These are phyloP conservation scores for Quercus robur DNA, from an alignment of 306 rosid species.

Conservation along the genomic window DNA sequence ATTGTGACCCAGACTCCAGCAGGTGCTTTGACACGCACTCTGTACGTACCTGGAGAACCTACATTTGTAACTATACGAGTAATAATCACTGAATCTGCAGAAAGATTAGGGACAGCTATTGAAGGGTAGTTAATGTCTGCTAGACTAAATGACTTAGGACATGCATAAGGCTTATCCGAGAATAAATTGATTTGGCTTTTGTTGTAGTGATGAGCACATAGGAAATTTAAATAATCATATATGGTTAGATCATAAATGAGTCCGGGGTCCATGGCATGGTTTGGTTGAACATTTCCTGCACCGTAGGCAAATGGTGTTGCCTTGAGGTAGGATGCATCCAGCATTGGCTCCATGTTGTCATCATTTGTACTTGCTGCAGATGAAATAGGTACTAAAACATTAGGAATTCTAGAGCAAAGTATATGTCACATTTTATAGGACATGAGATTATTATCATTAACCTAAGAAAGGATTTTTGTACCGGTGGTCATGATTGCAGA, in stretches of 20 bases:
- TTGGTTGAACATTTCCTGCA: slow-evolving; percentile 54
- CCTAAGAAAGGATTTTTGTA: neutral
- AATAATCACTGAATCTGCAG: slow-evolving; percentile 6
- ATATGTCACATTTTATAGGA: neutral
- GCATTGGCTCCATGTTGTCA: slow-evolving; percentile 9
- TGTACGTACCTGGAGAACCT: slow-evolving; percentile 41
- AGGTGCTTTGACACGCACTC: slow-evolving; percentile 27
- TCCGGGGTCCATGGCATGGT: slow-evolving; percentile 55
- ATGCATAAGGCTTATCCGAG: slow-evolving; percentile 14
- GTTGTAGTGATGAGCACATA: slow-evolving; percentile 54
- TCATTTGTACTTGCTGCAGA: slow-evolving; percentile 34
- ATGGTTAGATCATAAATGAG: slow-evolving; percentile 48
- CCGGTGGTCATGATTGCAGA: slow-evolving; percentile 76
- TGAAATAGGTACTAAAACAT: neutral
- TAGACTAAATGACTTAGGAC: slow-evolving; percentile 38
- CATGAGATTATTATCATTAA: neutral
- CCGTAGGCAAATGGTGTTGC: slow-evolving; percentile 60
- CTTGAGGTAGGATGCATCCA: neutral
- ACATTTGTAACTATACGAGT: slow-evolving; percentile 58
- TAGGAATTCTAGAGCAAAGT: neutral
- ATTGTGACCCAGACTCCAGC: slow-evolving; percentile 26
- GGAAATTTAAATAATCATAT: slow-evolving; percentile 47
- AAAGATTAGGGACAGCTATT: slow-evolving; percentile 25
- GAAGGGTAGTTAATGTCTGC: slow-evolving; percentile 63
- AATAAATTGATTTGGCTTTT: slow-evolving; percentile 17